Evolutionary conservation across 1,284 basidiomycete genomes (phyloP).

Genomic region (Dichomitus squalens): DNA sequence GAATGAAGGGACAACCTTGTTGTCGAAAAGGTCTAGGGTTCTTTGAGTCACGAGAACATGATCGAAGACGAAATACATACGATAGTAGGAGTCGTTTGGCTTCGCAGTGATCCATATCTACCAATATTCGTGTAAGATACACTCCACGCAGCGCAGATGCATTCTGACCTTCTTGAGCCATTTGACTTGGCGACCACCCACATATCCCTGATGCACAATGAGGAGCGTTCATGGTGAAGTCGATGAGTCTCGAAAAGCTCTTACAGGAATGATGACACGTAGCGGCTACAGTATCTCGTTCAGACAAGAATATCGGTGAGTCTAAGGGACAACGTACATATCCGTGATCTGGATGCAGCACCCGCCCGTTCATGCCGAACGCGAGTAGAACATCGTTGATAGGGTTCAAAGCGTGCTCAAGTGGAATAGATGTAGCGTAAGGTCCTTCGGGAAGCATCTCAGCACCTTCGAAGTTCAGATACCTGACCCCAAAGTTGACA

Average conservation of each 20-base stretch:
- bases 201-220: slow-evolving; percentile 29
- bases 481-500: too few species aligned
- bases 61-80: slow-evolving; percentile 8
- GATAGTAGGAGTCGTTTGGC: slow-evolving; percentile 27
- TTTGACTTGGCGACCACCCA: slow-evolving; percentile 29
- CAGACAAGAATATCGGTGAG: too few species aligned
- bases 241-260: background rate
- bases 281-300: slow-evolving; percentile 19
- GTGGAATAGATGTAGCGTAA: slow-evolving; percentile 31
- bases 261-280: slow-evolving; percentile 26
- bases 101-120: slow-evolving; percentile 3
- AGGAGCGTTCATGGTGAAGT: background rate
- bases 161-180: slow-evolving; percentile 27
- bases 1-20: slow-evolving; percentile 28
- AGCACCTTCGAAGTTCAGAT: slow-evolving; percentile 24
- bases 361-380: slow-evolving; percentile 28
- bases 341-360: slow-evolving; percentile 30
- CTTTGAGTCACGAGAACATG: background rate
- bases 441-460: slow-evolving; percentile 25
- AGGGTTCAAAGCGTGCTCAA: too few species aligned
- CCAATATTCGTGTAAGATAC: background rate
- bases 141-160: background rate
- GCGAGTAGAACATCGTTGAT: slow-evolving; percentile 31
- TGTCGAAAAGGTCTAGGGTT: slow-evolving; percentile 27
- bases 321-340: slow-evolving; percentile 15